A percentile compares a stretch with the other conserved stretches of the same genome.
phyloP scores from a whole-genome alignment of 192 early-diverging fungal species.

The Coemansia asiatica region DNA sequence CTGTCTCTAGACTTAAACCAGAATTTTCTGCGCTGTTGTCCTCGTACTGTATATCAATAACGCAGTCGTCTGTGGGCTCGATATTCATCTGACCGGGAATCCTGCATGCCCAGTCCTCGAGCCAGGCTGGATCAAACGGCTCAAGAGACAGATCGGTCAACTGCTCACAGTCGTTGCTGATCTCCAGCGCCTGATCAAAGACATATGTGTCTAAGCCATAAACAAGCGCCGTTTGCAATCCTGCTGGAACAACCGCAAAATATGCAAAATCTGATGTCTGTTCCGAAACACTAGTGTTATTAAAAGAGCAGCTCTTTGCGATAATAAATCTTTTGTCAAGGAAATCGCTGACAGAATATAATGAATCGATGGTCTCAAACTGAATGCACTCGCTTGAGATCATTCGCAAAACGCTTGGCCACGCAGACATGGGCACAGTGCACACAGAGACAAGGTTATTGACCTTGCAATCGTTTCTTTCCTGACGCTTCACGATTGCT shows the following conservation, averaged over 20 bases:
- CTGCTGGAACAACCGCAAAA: conserved; percentile 17
- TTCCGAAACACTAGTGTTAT: neutral
- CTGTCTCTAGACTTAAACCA: neutral
- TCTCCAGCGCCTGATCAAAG: neutral
- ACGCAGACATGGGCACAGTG: neutral
- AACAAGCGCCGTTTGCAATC: conserved; percentile 5
- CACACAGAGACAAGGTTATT: neutral
- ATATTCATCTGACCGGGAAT: conserved; percentile 10
- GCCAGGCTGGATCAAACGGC: conserved; percentile 26
- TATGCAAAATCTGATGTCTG: conserved; percentile 6
- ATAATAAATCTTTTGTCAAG: neutral
- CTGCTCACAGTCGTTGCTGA: neutral
- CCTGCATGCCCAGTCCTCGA: conserved; percentile 32
- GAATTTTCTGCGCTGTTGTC: too few relatives aligned
- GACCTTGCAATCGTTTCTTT: neutral
- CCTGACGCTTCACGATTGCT: neutral
- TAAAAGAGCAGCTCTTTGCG: neutral
- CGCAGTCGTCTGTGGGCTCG: conserved; percentile 5
- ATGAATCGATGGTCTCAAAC: neutral
- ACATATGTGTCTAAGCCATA: conserved; percentile 16
- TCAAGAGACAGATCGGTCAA: neutral
- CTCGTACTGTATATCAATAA: conserved; percentile 27
- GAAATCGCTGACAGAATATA: neutral
- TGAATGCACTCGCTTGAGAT: neutral
- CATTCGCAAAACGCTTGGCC: conserved; percentile 3